Conservation (phyloP, 257 asterid genomes). For the Solanum tarapatanum region DNA sequence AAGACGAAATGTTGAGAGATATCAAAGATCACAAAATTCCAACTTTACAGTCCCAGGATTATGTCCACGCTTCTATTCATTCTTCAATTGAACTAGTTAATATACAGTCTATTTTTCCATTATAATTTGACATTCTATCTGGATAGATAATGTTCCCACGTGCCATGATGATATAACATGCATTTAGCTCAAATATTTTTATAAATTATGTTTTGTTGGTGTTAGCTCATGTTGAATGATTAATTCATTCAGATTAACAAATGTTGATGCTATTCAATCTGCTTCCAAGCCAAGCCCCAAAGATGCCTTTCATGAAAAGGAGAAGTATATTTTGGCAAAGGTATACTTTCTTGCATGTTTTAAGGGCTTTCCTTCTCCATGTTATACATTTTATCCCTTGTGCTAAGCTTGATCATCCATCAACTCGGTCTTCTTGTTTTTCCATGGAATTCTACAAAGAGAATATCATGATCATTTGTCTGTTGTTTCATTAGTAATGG, state of each 20-base stretch:
- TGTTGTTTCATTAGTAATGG: neutral
- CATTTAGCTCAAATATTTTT: neutral
- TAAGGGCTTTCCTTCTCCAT: neutral
- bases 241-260: constrained; percentile 12
- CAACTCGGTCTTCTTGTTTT: neutral
- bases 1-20: neutral
- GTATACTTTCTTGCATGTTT: constrained; percentile 21
- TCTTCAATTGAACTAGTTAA: neutral
- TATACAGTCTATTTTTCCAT: neutral
- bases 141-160: neutral
- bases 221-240: neutral
- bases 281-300: constrained; percentile 60
- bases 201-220: neutral
- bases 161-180: neutral
- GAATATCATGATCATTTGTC: neutral
- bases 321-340: constrained; percentile 84
- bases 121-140: neutral
- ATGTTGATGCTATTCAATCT: constrained; percentile 16
- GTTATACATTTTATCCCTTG: neutral
- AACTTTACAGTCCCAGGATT: neutral
- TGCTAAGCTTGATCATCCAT: neutral
- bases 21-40: neutral
- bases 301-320: constrained; percentile 54
- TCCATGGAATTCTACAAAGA: neutral
- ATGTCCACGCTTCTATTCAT: neutral